Percentiles rank a stretch among this genome's conserved stretches.
phyloP scores from a whole-genome alignment of 805 yeast genomes.

The Barnettozyma wickerhamii region DNA sequence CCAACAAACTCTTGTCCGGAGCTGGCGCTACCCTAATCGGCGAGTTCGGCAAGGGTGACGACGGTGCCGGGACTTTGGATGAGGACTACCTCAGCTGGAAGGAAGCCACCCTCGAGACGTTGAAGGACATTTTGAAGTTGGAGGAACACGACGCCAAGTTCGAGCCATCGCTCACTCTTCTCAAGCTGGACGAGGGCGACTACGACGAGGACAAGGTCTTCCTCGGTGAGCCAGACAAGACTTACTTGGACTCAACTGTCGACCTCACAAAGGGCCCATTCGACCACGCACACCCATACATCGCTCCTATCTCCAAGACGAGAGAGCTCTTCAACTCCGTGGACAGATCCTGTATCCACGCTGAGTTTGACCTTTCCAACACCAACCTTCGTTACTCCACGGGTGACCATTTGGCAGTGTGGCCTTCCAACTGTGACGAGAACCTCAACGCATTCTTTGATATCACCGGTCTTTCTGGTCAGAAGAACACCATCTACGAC shows the following conservation, averaged over 20 bases:
- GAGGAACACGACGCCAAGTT: constrained; percentile 78
- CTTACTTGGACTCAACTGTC: constrained; percentile 32
- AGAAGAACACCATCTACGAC: constrained; percentile 52
- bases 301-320: constrained; percentile 60
- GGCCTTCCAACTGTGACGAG: constrained; percentile 87
- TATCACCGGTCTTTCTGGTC: constrained; percentile 55
- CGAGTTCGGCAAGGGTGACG: constrained; percentile 88
- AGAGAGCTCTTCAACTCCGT: constrained; percentile 65
- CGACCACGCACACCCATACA: constrained; percentile 75
- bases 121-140: constrained; percentile 59
- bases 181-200: constrained; percentile 34
- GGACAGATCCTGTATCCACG: constrained; percentile 80
- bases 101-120: constrained; percentile 62
- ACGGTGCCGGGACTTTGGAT: constrained; percentile 90
- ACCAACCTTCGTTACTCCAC: constrained; percentile 82
- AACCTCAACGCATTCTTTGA: constrained; percentile 61
- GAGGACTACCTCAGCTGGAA: constrained; percentile 96
- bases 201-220: constrained; percentile 44
- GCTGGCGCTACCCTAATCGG: constrained; percentile 77
- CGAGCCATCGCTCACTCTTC: constrained; percentile 58
- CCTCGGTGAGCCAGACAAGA: constrained; percentile 70
- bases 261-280: constrained; percentile 62
- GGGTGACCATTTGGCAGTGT: constrained; percentile 93
- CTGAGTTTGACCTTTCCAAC: constrained; percentile 77
- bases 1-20: constrained; percentile 42